Conservation (phyloP, 371 early-diverging fungal species). For the Zychaea mexicana region DNA sequence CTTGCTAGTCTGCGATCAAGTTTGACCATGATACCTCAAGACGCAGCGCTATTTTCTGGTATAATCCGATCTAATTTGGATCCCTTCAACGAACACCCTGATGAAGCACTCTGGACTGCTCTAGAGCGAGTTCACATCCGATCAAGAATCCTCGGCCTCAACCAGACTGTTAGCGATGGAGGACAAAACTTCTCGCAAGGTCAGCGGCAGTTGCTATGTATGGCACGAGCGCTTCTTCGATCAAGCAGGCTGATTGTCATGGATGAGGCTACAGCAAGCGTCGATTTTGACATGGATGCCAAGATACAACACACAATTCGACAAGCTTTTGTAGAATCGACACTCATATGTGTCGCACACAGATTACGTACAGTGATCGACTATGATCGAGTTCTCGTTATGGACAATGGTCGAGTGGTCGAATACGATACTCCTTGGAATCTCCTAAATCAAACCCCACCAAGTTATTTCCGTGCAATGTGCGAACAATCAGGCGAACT, state of each 20-base stretch:
- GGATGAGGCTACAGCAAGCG: slow-evolving; percentile 65
- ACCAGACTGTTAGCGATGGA: slow-evolving; percentile 50
- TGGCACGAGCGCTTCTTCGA: slow-evolving; percentile 71
- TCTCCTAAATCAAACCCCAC: background rate
- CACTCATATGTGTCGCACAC: slow-evolving; percentile 61
- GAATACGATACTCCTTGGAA: slow-evolving; percentile 55
- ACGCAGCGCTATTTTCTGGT: slow-evolving; percentile 85
- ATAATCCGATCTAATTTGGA: slow-evolving; percentile 72
- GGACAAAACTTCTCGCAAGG: slow-evolving; percentile 76
- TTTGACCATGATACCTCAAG: slow-evolving; percentile 83
- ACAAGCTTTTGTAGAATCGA: slow-evolving; percentile 42
- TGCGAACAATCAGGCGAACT: slow-evolving; percentile 9
- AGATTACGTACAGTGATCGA: slow-evolving; percentile 74
- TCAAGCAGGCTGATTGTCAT: slow-evolving; percentile 48
- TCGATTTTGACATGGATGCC: slow-evolving; percentile 61
- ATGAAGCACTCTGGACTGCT: slow-evolving; percentile 75
- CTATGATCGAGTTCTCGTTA: slow-evolving; percentile 71
- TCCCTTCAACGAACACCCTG: slow-evolving; percentile 65
- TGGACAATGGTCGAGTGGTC: slow-evolving; percentile 75
- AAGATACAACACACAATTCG: slow-evolving; percentile 66
- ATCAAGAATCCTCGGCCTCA: slow-evolving; percentile 21
- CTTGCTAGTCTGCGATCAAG: slow-evolving; percentile 70
- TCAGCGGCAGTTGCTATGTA: slow-evolving; percentile 75
- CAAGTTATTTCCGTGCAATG: slow-evolving; percentile 8
- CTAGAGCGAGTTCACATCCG: slow-evolving; percentile 56